Percentiles rank a stretch among this genome's conserved stretches.
phyloP scores from a whole-genome alignment of 805 yeast genomes.

The Yarrowia porcina region DNA sequence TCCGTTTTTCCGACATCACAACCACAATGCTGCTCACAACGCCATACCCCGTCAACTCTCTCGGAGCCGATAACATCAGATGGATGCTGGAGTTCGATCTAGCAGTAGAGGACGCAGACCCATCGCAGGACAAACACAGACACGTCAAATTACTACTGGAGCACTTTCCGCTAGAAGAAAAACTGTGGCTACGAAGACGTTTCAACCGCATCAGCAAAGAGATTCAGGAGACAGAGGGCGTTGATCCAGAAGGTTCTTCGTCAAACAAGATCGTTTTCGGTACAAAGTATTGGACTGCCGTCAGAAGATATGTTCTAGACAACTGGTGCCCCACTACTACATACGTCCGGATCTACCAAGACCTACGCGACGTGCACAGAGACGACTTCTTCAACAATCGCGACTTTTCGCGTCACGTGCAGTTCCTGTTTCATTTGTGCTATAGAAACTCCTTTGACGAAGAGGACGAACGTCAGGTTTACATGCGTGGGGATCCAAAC shows the following conservation, averaged over 20 bases:
- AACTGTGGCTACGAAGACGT: background rate
- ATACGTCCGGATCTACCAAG: background rate
- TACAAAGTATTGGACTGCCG: background rate
- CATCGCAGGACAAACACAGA: background rate
- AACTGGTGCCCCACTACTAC: constrained; percentile 16
- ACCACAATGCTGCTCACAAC: background rate
- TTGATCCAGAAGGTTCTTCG: background rate
- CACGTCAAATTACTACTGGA: background rate
- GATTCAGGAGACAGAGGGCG: background rate
- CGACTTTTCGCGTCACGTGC: background rate
- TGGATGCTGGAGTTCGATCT: constrained; percentile 17
- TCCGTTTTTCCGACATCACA: too few relatives aligned
- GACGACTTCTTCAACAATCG: constrained; percentile 1
- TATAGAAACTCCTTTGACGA: constrained; percentile 20
- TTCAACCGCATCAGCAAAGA: background rate
- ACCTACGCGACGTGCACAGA: constrained; percentile 5
- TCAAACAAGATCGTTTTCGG: constrained; percentile 15
- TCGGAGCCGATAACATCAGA: constrained; percentile 2
- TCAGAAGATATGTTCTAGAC: constrained; percentile 12
- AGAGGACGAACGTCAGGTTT: constrained; percentile 4
- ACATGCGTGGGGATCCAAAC: constrained; percentile 7
- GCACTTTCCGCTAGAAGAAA: constrained; percentile 15
- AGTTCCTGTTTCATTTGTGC: background rate
- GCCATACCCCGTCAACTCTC: constrained; percentile 21
- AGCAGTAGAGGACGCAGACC: background rate